Conservation (phyloP, 306 rosid genomes). For the Ammopiptanthus mongolicus region DNA sequence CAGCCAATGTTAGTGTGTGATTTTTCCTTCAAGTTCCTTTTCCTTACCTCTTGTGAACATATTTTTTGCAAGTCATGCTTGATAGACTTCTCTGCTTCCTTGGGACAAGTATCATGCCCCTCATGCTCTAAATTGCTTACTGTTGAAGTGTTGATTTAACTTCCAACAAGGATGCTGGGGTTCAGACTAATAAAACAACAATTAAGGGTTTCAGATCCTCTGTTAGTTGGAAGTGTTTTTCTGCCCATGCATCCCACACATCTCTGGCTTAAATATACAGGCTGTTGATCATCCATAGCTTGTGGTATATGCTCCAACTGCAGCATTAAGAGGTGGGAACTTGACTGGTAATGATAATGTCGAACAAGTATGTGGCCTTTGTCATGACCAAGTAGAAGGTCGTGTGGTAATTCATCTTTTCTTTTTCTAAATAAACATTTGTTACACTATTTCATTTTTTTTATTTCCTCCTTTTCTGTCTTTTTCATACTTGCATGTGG, state of each 20-base stretch:
- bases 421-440: neutral
- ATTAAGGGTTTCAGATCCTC: conserved; percentile 76
- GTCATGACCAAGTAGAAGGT: conserved; percentile 77
- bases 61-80: conserved; percentile 79
- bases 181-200: conserved; percentile 47
- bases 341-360: conserved; percentile 19
- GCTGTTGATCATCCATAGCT: conserved; percentile 42
- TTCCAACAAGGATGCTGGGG: conserved; percentile 33
- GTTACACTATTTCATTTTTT: neutral
- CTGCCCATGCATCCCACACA: neutral
- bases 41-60: conserved; percentile 66
- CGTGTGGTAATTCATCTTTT: conserved; percentile 48
- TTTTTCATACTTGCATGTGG: neutral
- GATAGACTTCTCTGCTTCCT: conserved; percentile 56
- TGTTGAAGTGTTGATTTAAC: conserved; percentile 67
- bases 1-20: neutral
- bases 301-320: conserved; percentile 73
- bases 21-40: neutral
- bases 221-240: too few species aligned
- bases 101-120: conserved; percentile 71
- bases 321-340: conserved; percentile 40
- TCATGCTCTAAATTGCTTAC: conserved; percentile 72
- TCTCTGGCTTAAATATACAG: neutral
- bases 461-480: neutral
- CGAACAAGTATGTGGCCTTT: conserved; percentile 66